Evolutionary conservation across 176 grass and related monocot species (phyloP).

Genomic region (Eleusine coracana): DNA sequence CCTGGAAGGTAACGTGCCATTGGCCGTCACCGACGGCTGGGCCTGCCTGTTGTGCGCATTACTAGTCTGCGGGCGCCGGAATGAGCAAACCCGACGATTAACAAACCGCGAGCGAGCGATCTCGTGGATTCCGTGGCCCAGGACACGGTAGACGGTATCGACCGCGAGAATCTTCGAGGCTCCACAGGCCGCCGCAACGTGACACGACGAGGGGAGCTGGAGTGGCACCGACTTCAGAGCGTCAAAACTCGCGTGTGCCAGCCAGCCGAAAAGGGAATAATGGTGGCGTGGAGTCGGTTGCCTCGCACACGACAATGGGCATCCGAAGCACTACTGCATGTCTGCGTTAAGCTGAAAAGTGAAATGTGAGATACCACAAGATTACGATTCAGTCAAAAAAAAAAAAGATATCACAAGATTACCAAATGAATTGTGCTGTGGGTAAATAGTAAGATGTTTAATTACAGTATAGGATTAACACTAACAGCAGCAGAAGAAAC

Average conservation of each 20-base stretch:
- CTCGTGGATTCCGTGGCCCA: neutral
- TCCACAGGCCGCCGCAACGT: neutral
- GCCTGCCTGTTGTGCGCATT: neutral
- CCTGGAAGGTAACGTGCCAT: neutral
- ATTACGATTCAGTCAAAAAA: no score
- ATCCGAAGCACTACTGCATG: no score
- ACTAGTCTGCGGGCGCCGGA: conserved; percentile 36
- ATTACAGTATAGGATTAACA: no score
- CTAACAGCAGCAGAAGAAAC: no score
- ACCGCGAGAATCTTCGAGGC: neutral
- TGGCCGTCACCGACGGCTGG: neutral
- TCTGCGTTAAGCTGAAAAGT: no score
- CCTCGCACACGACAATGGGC: neutral
- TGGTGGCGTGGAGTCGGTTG: neutral
- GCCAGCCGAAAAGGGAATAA: neutral
- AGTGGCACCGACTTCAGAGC: neutral
- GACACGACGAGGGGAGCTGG: neutral
- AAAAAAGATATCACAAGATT: no score
- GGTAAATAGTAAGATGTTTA: no score
- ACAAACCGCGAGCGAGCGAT: neutral
- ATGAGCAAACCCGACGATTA: neutral
- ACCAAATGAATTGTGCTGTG: no score
- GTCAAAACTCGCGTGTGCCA: conserved; percentile 43
- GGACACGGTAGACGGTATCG: neutral
- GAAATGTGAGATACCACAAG: no score